Evolutionary conservation across 768 basidiomycete species (phyloP), one percentile per base, ranked within the genome.

Genomic region (Hirschioporus abietinus): DNA sequence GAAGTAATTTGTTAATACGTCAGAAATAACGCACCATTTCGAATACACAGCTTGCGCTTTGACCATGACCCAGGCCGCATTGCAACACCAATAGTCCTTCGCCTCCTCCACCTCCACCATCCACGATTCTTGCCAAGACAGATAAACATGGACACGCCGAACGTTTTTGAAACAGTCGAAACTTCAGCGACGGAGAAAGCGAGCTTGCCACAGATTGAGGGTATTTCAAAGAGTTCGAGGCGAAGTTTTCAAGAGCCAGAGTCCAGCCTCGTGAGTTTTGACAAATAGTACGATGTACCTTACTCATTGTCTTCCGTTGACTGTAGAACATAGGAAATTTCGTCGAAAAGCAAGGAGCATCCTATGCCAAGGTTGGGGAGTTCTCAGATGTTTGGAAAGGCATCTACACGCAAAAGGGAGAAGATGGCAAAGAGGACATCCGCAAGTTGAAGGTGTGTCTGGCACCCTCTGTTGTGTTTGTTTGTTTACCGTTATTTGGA

Each of bases 311-410:
- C 20, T 12, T 61, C 2, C 15, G 30, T 15, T 24, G 23, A 25
- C 15, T 2, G 23, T 23, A 61, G 60, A 15, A 61, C 60, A 61
- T 61, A 18, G 60, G 60, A 34, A 2, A 15, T 8, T 8, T 25
- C 23, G 60, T 61, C 60, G 60, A 15, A 34, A 61, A 61, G 17
- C 5, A 12, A 17, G 60, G 60, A 34, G 3, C 15, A 15, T 61
- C 24, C 60, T 61, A 61, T 15, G 17, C 20, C 30, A 61, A 61
- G 60, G 30, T 61, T 61, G 60, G 60, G 1, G 60, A 61, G 23
- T 61, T 61, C 23, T 25, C 25, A 8, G 60, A 61, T 15, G 3
- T 61, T 4, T 61, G 60, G 60, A 23, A 61, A 25, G 60, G 60
- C 17, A 9, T 17, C 9, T 61, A 4, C 2, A 61, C 3, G 2